Evolutionary conservation across 106 monocot species (phyloP), one percentile per base, ranked within the genome.

Genomic region (Platanthera zijinensis): DNA sequence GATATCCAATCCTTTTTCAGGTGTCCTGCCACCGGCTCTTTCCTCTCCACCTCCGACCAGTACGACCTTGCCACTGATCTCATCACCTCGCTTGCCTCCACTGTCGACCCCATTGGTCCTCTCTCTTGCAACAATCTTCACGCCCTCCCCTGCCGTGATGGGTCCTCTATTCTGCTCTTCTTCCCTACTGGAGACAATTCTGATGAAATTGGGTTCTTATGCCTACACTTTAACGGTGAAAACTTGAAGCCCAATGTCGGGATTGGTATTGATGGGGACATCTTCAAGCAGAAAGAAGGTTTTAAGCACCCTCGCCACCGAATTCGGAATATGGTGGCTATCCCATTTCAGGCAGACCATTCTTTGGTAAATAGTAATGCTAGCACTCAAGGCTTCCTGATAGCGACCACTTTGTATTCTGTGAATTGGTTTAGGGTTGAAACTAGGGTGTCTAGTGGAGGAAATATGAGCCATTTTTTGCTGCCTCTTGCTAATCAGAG

Each of bases 361-460:
- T 78, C 62, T 50, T 32, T 53, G 15, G 17, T 21, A 13, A 50
- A 48, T 46, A 74, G 19, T 64, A 49, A 51, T 48, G 30, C 25
- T 30, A 18, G 46, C 11, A 28, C 72, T 5, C 85, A 88, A 32
- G 95, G 92, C 6, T 89, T 82, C 69, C 69, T 96, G 69, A 66
- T 96, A 32, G 92, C 86, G 1, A 72, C 71, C 39, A 96, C 86
- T 6, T 47, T 92, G 80, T 92, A 90, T 57, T 88, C 92, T 0
- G 90, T 89, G 2, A 92, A 80, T 78, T 96, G 92, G 88, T 96
- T 96, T 79, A 82, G 77, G 75, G 73, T 96, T 9, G 88, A 92
- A 48, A 77, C 71, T 51, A 56, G 75, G 66, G 53, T 30, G 47
- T 56, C 56, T 7, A 82, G 73, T 2, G 61, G 7, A 1, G 77